A percentile compares a stretch with the other conserved stretches of the same genome.
Evolutionary conservation across 2,329 filamentous ascomycete species (phyloP).

Genomic region (Diaporthe eres): DNA sequence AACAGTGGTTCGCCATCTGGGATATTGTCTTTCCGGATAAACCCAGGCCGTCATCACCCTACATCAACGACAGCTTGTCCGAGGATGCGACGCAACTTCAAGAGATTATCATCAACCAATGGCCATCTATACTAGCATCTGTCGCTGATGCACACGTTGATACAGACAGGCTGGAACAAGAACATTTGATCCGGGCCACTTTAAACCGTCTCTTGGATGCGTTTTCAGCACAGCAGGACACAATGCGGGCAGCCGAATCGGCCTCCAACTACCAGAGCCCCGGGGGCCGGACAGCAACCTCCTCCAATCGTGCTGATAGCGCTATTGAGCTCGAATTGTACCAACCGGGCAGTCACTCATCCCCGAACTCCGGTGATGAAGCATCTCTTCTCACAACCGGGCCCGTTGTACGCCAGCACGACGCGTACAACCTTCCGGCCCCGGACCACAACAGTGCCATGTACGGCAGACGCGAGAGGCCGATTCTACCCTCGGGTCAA

Average conservation of each 20-base stretch:
- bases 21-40: not conserved
- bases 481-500: not conserved
- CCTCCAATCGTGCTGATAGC: not conserved
- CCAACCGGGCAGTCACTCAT: not conserved
- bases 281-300: not conserved
- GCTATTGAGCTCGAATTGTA: not conserved
- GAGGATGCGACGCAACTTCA: not conserved
- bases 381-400: not conserved
- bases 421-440: no score
- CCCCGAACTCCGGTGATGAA: not conserved
- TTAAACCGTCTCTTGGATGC: not conserved
- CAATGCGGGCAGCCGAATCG: not conserved
- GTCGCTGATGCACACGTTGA: no score
- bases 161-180: not conserved
- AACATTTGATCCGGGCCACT: not conserved
- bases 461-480: not conserved
- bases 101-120: not conserved
- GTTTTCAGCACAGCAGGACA: not conserved
- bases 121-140: not conserved
- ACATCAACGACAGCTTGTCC: not conserved
- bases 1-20: slow-evolving; percentile 2
- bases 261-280: not conserved
- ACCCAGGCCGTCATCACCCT: not conserved
- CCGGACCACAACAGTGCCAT: not conserved
- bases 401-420: not conserved